Conservation (phyloP, 768 basidiomycete genomes). For the Tricholoma matsutake region DNA sequence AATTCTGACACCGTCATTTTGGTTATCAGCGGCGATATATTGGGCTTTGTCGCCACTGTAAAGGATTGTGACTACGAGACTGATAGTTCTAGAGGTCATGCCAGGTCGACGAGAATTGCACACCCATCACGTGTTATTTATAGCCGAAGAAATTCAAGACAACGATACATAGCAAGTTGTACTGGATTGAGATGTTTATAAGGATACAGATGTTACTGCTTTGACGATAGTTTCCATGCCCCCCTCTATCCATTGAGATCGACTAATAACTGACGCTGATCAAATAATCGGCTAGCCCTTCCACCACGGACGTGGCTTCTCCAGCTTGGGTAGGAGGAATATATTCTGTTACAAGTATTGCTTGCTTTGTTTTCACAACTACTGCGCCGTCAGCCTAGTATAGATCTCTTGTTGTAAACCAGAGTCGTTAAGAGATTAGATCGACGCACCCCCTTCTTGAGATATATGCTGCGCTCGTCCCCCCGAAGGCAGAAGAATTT, state of each 20-base stretch:
- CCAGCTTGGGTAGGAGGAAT: constrained; percentile 55
- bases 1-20: constrained; percentile 19
- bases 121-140: not conserved
- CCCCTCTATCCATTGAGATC: constrained; percentile 3
- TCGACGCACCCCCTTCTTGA: constrained; percentile 72
- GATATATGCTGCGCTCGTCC: constrained; percentile 54
- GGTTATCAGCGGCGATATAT: constrained; percentile 28
- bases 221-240: not conserved
- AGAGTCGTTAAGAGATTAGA: not conserved
- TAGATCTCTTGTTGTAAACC: not conserved
- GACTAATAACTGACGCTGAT: constrained; percentile 52
- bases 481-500: constrained; percentile 74
- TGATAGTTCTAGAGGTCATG: constrained; percentile 1
- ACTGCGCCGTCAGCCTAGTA: constrained; percentile 68
- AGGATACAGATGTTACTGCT: constrained; percentile 16
- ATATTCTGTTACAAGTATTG: constrained; percentile 83
- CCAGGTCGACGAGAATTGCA: too few relatives aligned
- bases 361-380: constrained; percentile 79
- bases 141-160: too few relatives aligned
- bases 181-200: constrained; percentile 5
- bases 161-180: constrained; percentile 4
- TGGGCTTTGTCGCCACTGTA: constrained; percentile 36
- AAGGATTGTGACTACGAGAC: constrained; percentile 30
- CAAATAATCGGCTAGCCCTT: constrained; percentile 77
- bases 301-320: constrained; percentile 66